Conservation (phyloP, 108 stramenopile genomes). For the Pseudonitzschia delicatissima region DNA sequence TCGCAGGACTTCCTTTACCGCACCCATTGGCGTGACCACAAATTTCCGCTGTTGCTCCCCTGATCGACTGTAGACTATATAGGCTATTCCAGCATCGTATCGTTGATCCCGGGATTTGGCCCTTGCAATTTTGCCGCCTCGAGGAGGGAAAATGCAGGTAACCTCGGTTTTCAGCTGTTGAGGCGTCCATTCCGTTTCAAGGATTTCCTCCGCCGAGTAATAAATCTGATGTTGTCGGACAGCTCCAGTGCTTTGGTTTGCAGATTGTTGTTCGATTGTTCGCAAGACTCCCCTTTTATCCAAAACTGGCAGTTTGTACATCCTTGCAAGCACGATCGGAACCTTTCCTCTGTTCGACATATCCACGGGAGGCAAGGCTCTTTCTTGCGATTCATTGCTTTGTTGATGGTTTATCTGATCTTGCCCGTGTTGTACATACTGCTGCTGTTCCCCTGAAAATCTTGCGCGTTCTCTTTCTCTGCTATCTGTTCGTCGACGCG, state of each 20-base stretch:
- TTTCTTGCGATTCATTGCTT: not conserved
- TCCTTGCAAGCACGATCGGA: slow-evolving; percentile 67
- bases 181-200: slow-evolving; percentile 13
- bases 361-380: not conserved
- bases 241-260: not conserved
- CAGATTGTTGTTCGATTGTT: not conserved
- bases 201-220: slow-evolving; percentile 23
- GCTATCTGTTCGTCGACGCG: not conserved
- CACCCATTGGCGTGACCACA: slow-evolving; percentile 52
- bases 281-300: slow-evolving; percentile 23
- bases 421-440: not conserved
- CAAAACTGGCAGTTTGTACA: slow-evolving; percentile 55
- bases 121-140: slow-evolving; percentile 63
- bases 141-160: slow-evolving; percentile 50
- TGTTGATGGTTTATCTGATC: not conserved
- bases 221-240: not conserved
- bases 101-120: slow-evolving; percentile 13
- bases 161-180: slow-evolving; percentile 53
- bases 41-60: slow-evolving; percentile 57
- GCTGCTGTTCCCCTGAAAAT: not conserved
- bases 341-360: slow-evolving; percentile 22
- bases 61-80: slow-evolving; percentile 47
- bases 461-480: not conserved
- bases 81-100: slow-evolving; percentile 23
- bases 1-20: slow-evolving; percentile 28